Conservation (phyloP, 371 early-diverging fungal genomes). For the Mucor piriformis region DNA sequence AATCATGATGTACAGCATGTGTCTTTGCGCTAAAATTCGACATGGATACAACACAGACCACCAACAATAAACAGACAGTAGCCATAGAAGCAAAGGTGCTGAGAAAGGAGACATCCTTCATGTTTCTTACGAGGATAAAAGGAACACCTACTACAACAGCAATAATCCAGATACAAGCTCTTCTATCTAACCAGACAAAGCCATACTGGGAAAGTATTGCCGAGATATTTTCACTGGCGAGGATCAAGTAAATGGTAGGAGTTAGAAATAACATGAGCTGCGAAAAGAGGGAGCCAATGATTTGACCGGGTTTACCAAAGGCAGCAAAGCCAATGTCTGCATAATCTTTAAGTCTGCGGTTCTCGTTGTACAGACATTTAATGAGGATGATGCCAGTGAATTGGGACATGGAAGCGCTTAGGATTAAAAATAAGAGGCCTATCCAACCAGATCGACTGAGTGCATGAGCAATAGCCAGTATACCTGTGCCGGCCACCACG, state of each 20-base stretch:
- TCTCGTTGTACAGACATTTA: slow-evolving; percentile 34
- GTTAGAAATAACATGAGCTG: slow-evolving; percentile 70
- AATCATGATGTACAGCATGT: slow-evolving; percentile 33
- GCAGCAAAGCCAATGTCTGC: slow-evolving; percentile 67
- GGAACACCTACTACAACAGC: slow-evolving; percentile 52
- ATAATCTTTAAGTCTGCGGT: slow-evolving; percentile 18
- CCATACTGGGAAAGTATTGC: slow-evolving; percentile 40
- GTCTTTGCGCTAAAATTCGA: slow-evolving; percentile 36
- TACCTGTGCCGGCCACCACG: slow-evolving; percentile 86
- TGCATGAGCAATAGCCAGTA: slow-evolving; percentile 84
- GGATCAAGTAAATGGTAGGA: slow-evolving; percentile 74
- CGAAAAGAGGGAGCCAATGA: slow-evolving; percentile 65
- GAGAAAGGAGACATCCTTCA: slow-evolving; percentile 62
- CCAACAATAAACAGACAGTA: slow-evolving; percentile 44
- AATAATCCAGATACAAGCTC: slow-evolving; percentile 68
- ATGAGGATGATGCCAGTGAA: slow-evolving; percentile 43
- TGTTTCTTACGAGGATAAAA: slow-evolving; percentile 56
- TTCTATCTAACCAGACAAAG: slow-evolving; percentile 27
- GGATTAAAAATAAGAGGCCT: slow-evolving; percentile 33
- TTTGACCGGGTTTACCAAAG: slow-evolving; percentile 64
- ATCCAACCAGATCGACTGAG: slow-evolving; percentile 84
- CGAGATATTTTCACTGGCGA: slow-evolving; percentile 70
- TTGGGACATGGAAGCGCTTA: slow-evolving; percentile 56
- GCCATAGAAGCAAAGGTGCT: slow-evolving; percentile 62
- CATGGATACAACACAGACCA: slow-evolving; percentile 52